phyloP scores from a whole-genome alignment of 139 green algal species.

The Micractinium sp. region DNA sequence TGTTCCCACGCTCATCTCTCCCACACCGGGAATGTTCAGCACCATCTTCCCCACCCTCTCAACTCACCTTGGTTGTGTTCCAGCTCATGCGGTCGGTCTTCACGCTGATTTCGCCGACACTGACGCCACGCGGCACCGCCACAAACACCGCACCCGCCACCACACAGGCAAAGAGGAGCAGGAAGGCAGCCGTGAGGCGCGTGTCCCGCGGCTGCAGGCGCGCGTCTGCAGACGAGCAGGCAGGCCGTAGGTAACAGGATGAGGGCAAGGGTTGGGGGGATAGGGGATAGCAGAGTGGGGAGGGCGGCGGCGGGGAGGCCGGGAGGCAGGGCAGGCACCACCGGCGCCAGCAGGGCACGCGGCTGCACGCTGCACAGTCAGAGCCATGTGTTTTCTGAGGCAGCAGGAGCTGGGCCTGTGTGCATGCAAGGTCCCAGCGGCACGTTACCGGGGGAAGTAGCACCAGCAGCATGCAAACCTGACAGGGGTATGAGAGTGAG shows the following conservation, averaged over 20 bases:
- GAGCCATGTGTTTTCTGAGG: too few relatives aligned
- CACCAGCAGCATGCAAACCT: slow-evolving; percentile 26
- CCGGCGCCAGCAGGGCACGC: too few relatives aligned
- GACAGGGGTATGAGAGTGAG: slow-evolving; percentile 76
- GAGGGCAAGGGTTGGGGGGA: not conserved
- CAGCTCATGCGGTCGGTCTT: slow-evolving; percentile 71
- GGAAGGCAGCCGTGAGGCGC: slow-evolving; percentile 39
- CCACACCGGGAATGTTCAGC: too few relatives aligned
- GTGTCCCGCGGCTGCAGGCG: slow-evolving; percentile 48
- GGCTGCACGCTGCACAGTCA: not conserved
- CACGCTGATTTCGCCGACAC: slow-evolving; percentile 70
- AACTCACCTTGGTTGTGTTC: slow-evolving; percentile 63
- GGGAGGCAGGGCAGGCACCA: not conserved
- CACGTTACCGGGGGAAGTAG: too few relatives aligned
- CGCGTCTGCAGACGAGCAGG: slow-evolving; percentile 7
- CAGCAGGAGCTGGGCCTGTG: too few relatives aligned
- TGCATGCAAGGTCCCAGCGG: too few relatives aligned
- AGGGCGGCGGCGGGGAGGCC: not conserved
- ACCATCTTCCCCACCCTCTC: too few relatives aligned
- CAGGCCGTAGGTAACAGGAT: not conserved
- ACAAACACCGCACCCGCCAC: slow-evolving; percentile 65
- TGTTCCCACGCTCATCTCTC: slow-evolving; percentile 63
- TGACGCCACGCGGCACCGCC: slow-evolving; percentile 70
- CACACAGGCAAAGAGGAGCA: slow-evolving; percentile 62
- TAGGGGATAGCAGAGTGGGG: not conserved